These are phyloP conservation scores for Sporodiniella umbellata DNA, from an alignment of 371 early-diverging fungal genomes.

Conservation along the genomic window DNA sequence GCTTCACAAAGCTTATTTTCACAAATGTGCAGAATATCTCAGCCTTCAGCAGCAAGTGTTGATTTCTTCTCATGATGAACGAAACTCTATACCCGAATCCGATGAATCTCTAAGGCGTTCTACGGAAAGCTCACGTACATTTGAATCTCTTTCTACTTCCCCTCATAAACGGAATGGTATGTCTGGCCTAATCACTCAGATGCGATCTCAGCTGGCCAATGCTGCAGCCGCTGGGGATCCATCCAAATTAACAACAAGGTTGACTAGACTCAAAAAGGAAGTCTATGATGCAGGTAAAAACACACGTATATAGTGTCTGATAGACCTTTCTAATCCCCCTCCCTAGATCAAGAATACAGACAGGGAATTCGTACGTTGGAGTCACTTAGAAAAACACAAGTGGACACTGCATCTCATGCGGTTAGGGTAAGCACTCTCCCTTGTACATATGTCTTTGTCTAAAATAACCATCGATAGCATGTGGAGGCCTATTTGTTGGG, in stretches of 20 bases:
- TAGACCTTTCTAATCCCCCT: background rate
- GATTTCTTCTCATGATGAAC: conserved; percentile 17
- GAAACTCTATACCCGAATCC: conserved; percentile 12
- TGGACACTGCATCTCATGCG: conserved; percentile 34
- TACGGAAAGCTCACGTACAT: conserved; percentile 23
- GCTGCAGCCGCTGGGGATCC: conserved; percentile 39
- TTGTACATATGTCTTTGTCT: too few species aligned
- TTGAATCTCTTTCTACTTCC: conserved; percentile 9
- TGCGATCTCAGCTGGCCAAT: conserved; percentile 40
- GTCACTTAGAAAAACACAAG: conserved; percentile 43
- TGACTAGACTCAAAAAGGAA: conserved; percentile 50
- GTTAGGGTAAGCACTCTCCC: conserved; percentile 39
- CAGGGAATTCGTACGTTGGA: conserved; percentile 54
- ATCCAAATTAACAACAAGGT: conserved; percentile 32
- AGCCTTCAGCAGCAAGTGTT: conserved; percentile 32
- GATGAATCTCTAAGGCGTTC: conserved; percentile 13
- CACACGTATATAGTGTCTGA: too few species aligned
- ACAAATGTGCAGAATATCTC: conserved; percentile 37
- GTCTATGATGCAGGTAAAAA: conserved; percentile 52
- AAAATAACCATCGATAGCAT: conserved; percentile 23
- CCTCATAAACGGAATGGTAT: conserved; percentile 34
- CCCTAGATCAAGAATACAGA: conserved; percentile 53
- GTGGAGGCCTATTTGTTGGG: conserved; percentile 47
- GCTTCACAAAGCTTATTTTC: conserved; percentile 46
- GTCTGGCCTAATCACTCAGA: conserved; percentile 42